These are phyloP conservation scores for Sclerotinia glacialis DNA, from an alignment of 2,329 filamentous ascomycete species.

Conservation along the genomic window DNA sequence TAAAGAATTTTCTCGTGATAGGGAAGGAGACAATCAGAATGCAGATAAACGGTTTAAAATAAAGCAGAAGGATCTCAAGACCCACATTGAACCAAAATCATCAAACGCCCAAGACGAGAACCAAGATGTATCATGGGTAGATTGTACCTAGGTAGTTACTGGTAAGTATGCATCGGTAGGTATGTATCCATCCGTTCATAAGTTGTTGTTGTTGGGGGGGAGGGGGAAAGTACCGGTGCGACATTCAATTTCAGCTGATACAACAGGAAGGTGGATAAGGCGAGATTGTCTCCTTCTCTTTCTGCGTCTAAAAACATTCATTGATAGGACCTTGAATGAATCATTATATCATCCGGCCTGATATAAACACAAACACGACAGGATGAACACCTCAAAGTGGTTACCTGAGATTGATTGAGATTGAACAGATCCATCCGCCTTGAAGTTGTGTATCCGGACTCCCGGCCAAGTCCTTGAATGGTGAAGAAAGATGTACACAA, in stretches of 20 bases:
- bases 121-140: conserved; percentile 1
- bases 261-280: conserved; percentile 18
- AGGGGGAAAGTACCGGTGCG: background rate
- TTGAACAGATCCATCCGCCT: conserved; percentile 13
- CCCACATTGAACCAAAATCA: background rate
- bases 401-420: conserved; percentile 10
- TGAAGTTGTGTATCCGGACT: background rate
- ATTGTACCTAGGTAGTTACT: background rate
- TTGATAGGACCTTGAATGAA: background rate
- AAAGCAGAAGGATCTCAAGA: conserved; percentile 3
- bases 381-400: background rate
- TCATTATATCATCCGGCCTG: background rate
- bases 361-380: conserved; percentile 1
- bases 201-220: background rate
- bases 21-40: conserved; percentile 7
- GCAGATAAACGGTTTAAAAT: background rate
- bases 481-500: background rate
- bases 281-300: conserved; percentile 9
- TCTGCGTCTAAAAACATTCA: background rate
- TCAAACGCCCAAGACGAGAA: conserved; percentile 1
- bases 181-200: conserved; percentile 6
- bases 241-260: conserved; percentile 15
- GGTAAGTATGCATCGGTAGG: background rate
- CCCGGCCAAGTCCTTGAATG: background rate
- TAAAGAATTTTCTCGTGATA: conserved; percentile 16